Evolutionary conservation across 1,284 basidiomycete genomes (phyloP).

Genomic region (Ganoderma sinense): DNA sequence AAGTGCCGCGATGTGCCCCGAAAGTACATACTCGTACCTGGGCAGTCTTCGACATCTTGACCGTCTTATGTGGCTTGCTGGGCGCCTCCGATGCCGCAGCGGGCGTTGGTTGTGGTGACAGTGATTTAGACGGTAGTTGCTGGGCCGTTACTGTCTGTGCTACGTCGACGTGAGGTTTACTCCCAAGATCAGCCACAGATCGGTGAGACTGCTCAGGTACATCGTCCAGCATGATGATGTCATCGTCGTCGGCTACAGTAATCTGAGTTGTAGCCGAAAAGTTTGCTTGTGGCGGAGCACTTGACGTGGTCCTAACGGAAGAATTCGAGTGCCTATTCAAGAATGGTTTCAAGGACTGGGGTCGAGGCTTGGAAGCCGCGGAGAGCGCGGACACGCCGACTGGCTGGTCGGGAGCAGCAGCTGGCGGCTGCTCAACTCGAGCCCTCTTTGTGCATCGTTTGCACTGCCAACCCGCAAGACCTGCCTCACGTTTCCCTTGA

Average conservation of each 20-base stretch:
- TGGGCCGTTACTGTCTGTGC: no score
- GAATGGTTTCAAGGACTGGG: background rate
- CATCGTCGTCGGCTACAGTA: constrained; percentile 4
- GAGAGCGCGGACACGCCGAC: background rate
- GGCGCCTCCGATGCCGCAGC: background rate
- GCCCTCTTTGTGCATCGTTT: constrained; percentile 22
- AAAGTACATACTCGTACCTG: background rate
- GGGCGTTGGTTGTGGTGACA: background rate
- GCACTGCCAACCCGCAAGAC: constrained; percentile 25
- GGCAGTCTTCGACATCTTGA: background rate
- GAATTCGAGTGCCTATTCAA: background rate
- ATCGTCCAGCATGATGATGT: constrained; percentile 10
- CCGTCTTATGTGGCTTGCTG: background rate
- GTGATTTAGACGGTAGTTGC: background rate
- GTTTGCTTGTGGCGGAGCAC: background rate
- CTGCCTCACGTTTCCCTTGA: constrained; percentile 18
- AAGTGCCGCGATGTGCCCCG: no score
- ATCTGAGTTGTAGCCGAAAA: background rate
- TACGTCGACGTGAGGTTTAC: no score
- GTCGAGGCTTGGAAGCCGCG: background rate
- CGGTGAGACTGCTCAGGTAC: background rate
- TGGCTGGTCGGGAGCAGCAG: background rate
- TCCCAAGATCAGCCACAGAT: background rate
- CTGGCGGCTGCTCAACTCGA: constrained; percentile 6
- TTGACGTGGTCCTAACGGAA: background rate